Conservation (phyloP, 805 yeast species). For the Ogataea neopini region DNA sequence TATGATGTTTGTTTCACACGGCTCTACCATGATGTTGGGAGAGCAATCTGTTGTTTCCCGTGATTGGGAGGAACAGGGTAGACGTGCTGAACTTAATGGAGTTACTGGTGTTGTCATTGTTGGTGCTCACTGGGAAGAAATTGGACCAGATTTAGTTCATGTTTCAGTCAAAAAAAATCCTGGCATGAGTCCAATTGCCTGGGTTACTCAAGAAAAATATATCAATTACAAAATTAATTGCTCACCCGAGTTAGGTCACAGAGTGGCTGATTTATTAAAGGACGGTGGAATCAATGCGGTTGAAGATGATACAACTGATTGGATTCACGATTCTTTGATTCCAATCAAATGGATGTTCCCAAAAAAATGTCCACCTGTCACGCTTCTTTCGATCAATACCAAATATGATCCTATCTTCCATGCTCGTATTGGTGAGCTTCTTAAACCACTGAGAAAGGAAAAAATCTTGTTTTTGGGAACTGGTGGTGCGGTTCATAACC, state of each 20-base stretch:
- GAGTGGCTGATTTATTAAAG: constrained; percentile 6
- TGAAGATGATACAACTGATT: constrained; percentile 13
- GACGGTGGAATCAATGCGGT: constrained; percentile 13
- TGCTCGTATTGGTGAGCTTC: constrained; percentile 10
- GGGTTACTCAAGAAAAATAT: constrained; percentile 11
- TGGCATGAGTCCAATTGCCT: constrained; percentile 13
- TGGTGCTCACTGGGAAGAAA: constrained; percentile 16
- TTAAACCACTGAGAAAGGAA: constrained; percentile 7
- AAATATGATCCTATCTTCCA: constrained; percentile 13
- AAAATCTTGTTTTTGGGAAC: constrained; percentile 12
- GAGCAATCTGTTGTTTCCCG: constrained; percentile 13
- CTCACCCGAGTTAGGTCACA: constrained; percentile 11
- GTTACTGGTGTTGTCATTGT: constrained; percentile 12
- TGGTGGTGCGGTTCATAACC: constrained; percentile 12
- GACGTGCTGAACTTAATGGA: constrained; percentile 12
- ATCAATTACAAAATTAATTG: constrained; percentile 11
- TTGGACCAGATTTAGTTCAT: constrained; percentile 10
- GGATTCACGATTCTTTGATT: constrained; percentile 16
- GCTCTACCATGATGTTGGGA: constrained; percentile 16
- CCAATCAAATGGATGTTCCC: constrained; percentile 17
- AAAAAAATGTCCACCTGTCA: constrained; percentile 13
- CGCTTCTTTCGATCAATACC: constrained; percentile 11
- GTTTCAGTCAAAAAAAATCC: constrained; percentile 12
- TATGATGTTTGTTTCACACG: constrained; percentile 13
- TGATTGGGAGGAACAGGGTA: constrained; percentile 16